Conservation (phyloP, 768 basidiomycete species). For the Pleurotus salmoneostramineus region DNA sequence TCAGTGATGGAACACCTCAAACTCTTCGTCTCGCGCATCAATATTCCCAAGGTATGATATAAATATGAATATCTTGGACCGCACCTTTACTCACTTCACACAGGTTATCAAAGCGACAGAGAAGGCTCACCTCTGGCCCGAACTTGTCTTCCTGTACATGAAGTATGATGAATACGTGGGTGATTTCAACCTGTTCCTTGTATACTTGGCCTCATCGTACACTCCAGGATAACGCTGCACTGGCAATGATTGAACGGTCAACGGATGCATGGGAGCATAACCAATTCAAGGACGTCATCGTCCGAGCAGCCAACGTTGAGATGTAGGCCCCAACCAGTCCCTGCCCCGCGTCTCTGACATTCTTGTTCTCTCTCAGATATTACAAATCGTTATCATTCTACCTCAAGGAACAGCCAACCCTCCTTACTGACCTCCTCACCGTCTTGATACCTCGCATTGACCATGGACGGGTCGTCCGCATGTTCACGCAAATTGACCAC, state of each 20-base stretch:
- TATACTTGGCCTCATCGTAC: conserved; percentile 4
- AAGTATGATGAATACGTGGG: conserved; percentile 94
- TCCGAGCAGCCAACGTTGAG: conserved; percentile 96
- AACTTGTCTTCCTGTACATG: conserved; percentile 97
- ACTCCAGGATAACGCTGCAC: conserved; percentile 85
- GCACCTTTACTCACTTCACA: neutral
- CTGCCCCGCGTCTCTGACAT: neutral
- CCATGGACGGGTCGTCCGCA: conserved; percentile 91
- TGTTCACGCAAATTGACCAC: conserved; percentile 94
- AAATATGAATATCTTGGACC: neutral
- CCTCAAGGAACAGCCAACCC: conserved; percentile 87
- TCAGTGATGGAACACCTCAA: conserved; percentile 98
- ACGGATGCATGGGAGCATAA: conserved; percentile 99
- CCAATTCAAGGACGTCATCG: conserved; percentile 98
- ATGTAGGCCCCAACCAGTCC: conserved; percentile 51
- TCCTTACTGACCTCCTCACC: conserved; percentile 90
- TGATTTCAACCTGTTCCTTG: conserved; percentile 11
- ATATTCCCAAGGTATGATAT: conserved; percentile 81
- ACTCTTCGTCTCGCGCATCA: conserved; percentile 92
- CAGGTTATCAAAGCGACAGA: conserved; percentile 93
- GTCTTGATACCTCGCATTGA: conserved; percentile 94
- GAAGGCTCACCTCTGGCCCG: conserved; percentile 96
- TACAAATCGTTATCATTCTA: conserved; percentile 96
- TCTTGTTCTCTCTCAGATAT: conserved; percentile 49
- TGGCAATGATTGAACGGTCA: conserved; percentile 98